Conservation (phyloP, 108 stramenopile genomes). For the Pseudonitzschia pungens region DNA sequence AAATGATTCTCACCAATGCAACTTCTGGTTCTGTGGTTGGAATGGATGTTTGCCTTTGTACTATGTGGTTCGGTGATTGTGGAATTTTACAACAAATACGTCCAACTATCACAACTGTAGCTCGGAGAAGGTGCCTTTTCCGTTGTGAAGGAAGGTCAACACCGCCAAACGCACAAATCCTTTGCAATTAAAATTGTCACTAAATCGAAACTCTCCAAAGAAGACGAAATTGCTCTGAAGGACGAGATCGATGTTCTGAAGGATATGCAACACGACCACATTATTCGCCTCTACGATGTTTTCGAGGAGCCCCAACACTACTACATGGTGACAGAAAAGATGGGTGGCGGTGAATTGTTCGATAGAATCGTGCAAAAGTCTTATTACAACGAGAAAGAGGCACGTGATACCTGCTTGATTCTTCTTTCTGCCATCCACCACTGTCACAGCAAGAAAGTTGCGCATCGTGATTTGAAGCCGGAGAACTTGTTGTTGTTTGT, state of each 20-base stretch:
- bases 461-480: conserved; percentile 90
- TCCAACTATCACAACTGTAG: conserved; percentile 39
- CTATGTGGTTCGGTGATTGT: too few relatives aligned
- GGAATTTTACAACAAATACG: too few relatives aligned
- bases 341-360: conserved; percentile 90
- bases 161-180: conserved; percentile 48
- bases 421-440: conserved; percentile 79
- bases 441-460: conserved; percentile 78
- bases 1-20: too few relatives aligned
- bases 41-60: too few relatives aligned
- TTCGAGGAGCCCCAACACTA: conserved; percentile 83
- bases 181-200: conserved; percentile 87
- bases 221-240: conserved; percentile 80
- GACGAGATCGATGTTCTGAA: conserved; percentile 71
- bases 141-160: conserved; percentile 58
- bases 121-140: conserved; percentile 87
- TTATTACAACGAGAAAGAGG: conserved; percentile 85
- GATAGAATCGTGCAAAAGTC: conserved; percentile 89
- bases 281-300: conserved; percentile 86
- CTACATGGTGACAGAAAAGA: conserved; percentile 90
- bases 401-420: conserved; percentile 65
- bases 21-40: too few relatives aligned
- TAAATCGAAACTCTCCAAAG: conserved; percentile 74
- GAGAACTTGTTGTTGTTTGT: conserved; percentile 81
- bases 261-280: conserved; percentile 64